phyloP scores from a whole-genome alignment of 1,139 yeast species.

The Wickerhamomyces sp. region DNA sequence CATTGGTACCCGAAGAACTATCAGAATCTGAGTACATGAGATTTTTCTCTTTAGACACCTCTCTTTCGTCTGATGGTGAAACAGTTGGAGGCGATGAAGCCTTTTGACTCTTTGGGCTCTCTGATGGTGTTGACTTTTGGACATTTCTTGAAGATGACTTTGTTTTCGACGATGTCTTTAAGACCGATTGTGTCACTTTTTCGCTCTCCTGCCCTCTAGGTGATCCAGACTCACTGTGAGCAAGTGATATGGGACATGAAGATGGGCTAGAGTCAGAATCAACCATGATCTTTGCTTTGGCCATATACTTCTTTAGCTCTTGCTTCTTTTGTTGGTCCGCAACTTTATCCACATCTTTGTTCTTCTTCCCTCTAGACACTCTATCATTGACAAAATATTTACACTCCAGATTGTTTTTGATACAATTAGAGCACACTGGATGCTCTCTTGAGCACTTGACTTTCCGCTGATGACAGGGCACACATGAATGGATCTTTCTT shows the following conservation, averaged over 20 bases:
- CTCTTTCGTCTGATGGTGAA: conserved; percentile 10
- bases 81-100: background rate
- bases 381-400: conserved; percentile 54
- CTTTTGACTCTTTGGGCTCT: background rate
- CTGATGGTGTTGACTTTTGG: background rate
- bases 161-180: background rate
- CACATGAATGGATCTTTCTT: conserved; percentile 51
- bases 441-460: conserved; percentile 50
- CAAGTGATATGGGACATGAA: background rate
- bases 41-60: conserved; percentile 14
- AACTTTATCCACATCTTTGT: conserved; percentile 18
- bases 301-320: conserved; percentile 22
- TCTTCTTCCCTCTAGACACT: conserved; percentile 38
- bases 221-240: background rate
- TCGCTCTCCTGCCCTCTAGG: background rate
- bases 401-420: conserved; percentile 33
- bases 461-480: conserved; percentile 57
- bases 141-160: background rate
- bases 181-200: background rate
- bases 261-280: background rate
- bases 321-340: conserved; percentile 19
- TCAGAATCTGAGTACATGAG: conserved; percentile 22
- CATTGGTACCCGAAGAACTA: conserved; percentile 18
- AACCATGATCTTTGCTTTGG: conserved; percentile 17
- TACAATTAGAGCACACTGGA: conserved; percentile 44